A percentile compares a stretch with the other conserved stretches of the same genome.
These are phyloP conservation scores for Solanum arcanum DNA, from an alignment of 257 asterid genomes.

Conservation along the genomic window DNA sequence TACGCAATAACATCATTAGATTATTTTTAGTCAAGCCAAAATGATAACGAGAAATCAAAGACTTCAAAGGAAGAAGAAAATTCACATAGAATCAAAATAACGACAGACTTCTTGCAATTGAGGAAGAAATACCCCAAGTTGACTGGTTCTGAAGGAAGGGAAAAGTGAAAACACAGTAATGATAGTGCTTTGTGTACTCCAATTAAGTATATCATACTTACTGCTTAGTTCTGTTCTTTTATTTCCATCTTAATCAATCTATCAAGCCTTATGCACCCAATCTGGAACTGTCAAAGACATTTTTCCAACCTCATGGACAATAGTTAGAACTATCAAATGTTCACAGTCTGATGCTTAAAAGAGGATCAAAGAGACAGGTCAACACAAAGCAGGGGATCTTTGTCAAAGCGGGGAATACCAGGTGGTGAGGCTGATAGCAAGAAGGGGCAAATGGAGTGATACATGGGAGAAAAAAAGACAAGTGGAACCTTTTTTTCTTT, in stretches of 20 bases:
- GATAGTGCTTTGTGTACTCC: not conserved
- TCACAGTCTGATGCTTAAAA: not conserved
- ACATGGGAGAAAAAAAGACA: no score
- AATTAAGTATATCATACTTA: not conserved
- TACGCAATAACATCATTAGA: constrained; percentile 3
- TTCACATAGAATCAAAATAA: not conserved
- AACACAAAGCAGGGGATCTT: no score
- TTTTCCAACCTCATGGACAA: no score
- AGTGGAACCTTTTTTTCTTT: no score
- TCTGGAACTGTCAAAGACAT: no score
- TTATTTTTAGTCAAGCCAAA: not conserved
- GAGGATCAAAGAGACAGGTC: not conserved
- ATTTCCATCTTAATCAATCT: not conserved
- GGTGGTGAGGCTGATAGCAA: no score
- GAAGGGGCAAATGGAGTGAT: no score
- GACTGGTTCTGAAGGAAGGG: not conserved
- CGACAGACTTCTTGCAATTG: not conserved
- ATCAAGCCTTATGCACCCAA: not conserved
- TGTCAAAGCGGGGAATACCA: no score
- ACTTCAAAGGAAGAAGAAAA: not conserved
- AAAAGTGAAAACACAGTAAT: not conserved
- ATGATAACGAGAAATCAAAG: not conserved
- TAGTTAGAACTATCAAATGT: no score
- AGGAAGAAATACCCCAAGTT: not conserved
- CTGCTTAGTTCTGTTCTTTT: not conserved